A percentile compares a stretch with the other conserved stretches of the same genome.
These are phyloP conservation scores for Bombardia bombarda DNA, from an alignment of 495 filamentous ascomycete species.

Conservation along the genomic window DNA sequence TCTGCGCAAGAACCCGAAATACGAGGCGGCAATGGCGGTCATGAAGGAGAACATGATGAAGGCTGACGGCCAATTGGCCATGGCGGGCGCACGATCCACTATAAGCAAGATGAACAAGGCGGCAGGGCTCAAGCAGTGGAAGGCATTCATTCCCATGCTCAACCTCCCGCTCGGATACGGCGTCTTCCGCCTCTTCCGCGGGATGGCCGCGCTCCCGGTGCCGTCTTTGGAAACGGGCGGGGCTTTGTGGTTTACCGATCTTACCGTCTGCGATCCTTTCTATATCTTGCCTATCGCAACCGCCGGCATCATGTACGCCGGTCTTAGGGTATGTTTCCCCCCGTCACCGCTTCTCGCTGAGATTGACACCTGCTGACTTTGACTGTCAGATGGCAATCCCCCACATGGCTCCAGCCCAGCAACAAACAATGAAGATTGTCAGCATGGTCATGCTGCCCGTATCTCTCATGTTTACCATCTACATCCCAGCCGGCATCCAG, in stretches of 20 bases:
- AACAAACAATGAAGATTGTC: slow-evolving; percentile 44
- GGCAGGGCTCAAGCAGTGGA: slow-evolving; percentile 46
- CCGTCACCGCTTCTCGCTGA: not conserved
- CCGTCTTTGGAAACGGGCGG: slow-evolving; percentile 65
- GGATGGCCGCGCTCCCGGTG: slow-evolving; percentile 71
- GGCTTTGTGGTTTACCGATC: slow-evolving; percentile 67
- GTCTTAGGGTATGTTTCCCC: slow-evolving; percentile 47
- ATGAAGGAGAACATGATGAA: slow-evolving; percentile 39
- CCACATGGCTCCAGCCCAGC: slow-evolving; percentile 24
- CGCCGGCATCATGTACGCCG: slow-evolving; percentile 39
- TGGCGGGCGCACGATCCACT: slow-evolving; percentile 36
- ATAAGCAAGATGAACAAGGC: slow-evolving; percentile 39
- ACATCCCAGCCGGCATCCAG: slow-evolving; percentile 61
- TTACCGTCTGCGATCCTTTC: slow-evolving; percentile 70
- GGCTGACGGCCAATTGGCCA: slow-evolving; percentile 31
- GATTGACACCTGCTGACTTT: slow-evolving; percentile 1
- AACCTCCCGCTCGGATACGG: slow-evolving; percentile 71
- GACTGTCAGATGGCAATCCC: slow-evolving; percentile 14
- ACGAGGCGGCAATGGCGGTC: slow-evolving; percentile 37
- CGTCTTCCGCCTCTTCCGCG: slow-evolving; percentile 66
- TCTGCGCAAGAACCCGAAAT: slow-evolving; percentile 39
- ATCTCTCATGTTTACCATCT: slow-evolving; percentile 52
- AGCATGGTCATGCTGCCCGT: slow-evolving; percentile 51
- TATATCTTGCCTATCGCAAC: slow-evolving; percentile 59
- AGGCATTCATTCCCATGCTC: slow-evolving; percentile 48